phyloP scores from a whole-genome alignment of 2,329 filamentous ascomycete species.

The Cladosporium austrohemisphaericum region DNA sequence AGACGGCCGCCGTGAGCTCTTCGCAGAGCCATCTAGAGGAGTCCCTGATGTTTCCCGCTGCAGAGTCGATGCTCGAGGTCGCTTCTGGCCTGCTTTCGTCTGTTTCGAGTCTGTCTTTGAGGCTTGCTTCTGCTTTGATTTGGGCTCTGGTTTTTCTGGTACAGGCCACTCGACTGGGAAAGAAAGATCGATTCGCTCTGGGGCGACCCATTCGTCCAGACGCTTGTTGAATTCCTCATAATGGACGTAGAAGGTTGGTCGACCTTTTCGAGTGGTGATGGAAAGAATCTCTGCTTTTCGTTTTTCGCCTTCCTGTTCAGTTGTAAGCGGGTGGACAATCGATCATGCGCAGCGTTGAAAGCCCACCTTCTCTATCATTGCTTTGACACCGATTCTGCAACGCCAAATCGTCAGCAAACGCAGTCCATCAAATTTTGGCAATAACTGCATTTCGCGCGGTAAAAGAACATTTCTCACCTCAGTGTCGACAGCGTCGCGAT shows the following conservation, averaged over 20 bases:
- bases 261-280: constrained; percentile 83
- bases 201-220: constrained; percentile 82
- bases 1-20: constrained; percentile 48
- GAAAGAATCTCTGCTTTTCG: constrained; percentile 96
- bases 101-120: constrained; percentile 31
- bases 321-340: constrained; percentile 1
- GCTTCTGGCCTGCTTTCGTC: constrained; percentile 47
- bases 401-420: constrained; percentile 24
- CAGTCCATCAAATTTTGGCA: constrained; percentile 15
- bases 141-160: constrained; percentile 85
- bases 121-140: constrained; percentile 64
- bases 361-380: constrained; percentile 66
- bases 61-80: constrained; percentile 41
- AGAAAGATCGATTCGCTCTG: constrained; percentile 75
- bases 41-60: constrained; percentile 39
- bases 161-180: constrained; percentile 96
- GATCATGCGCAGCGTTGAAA: constrained; percentile 15
- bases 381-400: constrained; percentile 61
- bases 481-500: constrained; percentile 82
- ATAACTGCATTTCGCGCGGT: constrained; percentile 11
- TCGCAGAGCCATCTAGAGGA: constrained; percentile 51
- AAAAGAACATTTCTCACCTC: constrained; percentile 51
- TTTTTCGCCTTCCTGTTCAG: constrained; percentile 65
- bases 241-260: constrained; percentile 89
- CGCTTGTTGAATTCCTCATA: constrained; percentile 98